Evolutionary conservation across 345 rosid species (phyloP).

Genomic region (Salix dunnii): DNA sequence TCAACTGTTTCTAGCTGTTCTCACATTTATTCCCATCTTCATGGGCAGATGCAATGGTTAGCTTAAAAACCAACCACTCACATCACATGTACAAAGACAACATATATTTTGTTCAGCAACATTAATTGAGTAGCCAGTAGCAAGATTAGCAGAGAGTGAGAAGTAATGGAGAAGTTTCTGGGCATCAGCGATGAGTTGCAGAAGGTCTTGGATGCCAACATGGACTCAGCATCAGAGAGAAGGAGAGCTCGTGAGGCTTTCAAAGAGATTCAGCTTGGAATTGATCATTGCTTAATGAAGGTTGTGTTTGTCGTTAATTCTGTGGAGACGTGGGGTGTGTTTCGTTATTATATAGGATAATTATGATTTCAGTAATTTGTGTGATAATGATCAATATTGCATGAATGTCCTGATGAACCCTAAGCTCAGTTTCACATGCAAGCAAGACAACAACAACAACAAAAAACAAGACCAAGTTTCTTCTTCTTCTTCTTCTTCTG

Average conservation of each 20-base stretch:
- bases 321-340: not conserved
- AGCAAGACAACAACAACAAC: too few species aligned
- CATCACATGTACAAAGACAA: too few species aligned
- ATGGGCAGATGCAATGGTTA: too few species aligned
- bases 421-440: too few species aligned
- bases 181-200: conserved; percentile 7
- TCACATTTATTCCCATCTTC: too few species aligned
- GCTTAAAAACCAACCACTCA: too few species aligned
- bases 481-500: too few species aligned
- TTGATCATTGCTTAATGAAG: conserved; percentile 33
- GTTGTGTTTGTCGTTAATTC: not conserved
- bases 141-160: not conserved
- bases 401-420: not conserved
- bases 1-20: not conserved
- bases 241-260: conserved; percentile 22
- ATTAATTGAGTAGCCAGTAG: not conserved
- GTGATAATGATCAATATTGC: not conserved
- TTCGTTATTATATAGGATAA: not conserved
- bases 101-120: not conserved
- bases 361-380: not conserved
- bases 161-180: conserved; percentile 8
- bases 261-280: conserved; percentile 16
- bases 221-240: conserved; percentile 24
- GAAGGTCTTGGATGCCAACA: conserved; percentile 3
- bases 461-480: too few species aligned